These are phyloP conservation scores for Diplotaxis tenuifolia DNA, from an alignment of 345 rosid species.

Conservation along the genomic window DNA sequence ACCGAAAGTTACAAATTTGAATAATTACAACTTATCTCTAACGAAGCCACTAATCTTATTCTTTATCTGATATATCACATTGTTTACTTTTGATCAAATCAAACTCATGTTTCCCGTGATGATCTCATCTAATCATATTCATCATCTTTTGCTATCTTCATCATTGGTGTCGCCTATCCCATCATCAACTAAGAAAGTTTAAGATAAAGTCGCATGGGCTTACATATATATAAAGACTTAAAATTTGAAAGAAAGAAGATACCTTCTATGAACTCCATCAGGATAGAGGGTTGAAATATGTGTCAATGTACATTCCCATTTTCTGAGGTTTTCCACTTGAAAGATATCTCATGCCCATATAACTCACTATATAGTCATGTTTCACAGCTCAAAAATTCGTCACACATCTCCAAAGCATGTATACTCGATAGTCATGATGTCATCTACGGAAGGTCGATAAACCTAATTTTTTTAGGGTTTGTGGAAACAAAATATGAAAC, in stretches of 20 bases:
- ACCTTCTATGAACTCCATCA: conserved; percentile 84
- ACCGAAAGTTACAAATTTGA: background rate
- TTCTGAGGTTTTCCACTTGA: conserved; percentile 43
- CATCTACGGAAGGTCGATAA: conserved; percentile 50
- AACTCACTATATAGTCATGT: conserved; percentile 82
- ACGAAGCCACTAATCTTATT: background rate
- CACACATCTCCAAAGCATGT: conserved; percentile 77
- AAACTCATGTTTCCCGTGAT: background rate
- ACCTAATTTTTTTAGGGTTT: conserved; percentile 65
- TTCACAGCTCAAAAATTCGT: conserved; percentile 68
- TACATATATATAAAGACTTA: too few species aligned
- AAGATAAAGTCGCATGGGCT: background rate
- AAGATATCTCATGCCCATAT: conserved; percentile 90
- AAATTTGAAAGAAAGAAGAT: background rate
- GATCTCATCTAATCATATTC: background rate
- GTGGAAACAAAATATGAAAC: conserved; percentile 9
- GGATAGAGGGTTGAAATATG: conserved; percentile 61
- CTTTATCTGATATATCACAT: background rate
- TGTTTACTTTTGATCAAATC: background rate
- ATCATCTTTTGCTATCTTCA: background rate
- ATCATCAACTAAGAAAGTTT: background rate
- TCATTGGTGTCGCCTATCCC: background rate
- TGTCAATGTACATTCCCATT: conserved; percentile 57
- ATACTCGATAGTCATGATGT: conserved; percentile 69
- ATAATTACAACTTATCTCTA: background rate